phyloP scores from a whole-genome alignment of 2,329 filamentous ascomycete genomes.

The Aureobasidium melanogenum region DNA sequence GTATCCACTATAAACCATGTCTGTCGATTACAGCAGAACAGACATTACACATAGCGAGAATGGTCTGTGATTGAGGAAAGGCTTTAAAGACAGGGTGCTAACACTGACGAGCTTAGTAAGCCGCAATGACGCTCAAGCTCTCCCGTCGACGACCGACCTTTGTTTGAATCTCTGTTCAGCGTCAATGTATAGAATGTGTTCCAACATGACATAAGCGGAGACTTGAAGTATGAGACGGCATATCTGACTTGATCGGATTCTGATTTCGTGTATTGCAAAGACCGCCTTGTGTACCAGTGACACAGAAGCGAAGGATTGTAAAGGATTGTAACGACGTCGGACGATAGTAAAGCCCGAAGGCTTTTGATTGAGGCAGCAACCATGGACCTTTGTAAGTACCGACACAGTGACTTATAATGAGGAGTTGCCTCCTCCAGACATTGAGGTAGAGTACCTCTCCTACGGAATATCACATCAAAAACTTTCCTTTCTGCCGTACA shows the following conservation, averaged over 20 bases:
- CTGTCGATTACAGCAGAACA: not conserved
- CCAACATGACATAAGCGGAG: too few species aligned
- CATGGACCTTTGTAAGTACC: slow-evolving; percentile 1
- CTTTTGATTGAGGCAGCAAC: not conserved
- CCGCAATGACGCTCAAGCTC: not conserved
- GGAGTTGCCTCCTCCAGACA: not conserved
- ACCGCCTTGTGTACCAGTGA: not conserved
- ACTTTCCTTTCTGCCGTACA: not conserved
- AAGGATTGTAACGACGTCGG: not conserved
- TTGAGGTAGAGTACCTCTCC: not conserved
- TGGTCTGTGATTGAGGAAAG: not conserved
- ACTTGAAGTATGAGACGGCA: not conserved
- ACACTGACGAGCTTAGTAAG: not conserved
- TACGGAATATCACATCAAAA: not conserved
- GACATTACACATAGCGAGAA: not conserved
- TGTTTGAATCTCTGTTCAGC: not conserved
- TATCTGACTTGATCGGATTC: not conserved
- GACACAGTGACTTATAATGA: not conserved
- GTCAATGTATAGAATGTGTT: not conserved
- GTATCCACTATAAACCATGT: too few species aligned
- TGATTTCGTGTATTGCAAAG: not conserved
- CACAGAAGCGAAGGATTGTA: not conserved
- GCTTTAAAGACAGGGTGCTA: not conserved
- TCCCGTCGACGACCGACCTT: not conserved
- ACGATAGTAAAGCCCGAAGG: slow-evolving; percentile 4